Conservation (phyloP, 768 basidiomycete species). For the Cytidiella melzeri region DNA sequence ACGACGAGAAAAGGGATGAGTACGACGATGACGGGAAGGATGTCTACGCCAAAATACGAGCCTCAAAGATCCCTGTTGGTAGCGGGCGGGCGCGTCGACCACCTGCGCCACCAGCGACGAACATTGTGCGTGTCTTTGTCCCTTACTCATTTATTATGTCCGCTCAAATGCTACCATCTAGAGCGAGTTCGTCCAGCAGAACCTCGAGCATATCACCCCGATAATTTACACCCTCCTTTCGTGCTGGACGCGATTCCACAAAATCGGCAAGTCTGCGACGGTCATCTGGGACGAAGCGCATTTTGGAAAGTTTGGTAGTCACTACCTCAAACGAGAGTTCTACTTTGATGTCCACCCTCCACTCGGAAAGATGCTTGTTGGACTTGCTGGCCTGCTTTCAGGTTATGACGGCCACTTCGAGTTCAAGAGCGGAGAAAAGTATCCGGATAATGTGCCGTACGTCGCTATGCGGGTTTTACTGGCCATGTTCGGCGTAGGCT, state of each 20-base stretch:
- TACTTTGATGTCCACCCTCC: conserved; percentile 99
- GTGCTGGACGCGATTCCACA: conserved; percentile 92
- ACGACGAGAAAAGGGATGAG: conserved; percentile 25
- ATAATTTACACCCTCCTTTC: conserved; percentile 87
- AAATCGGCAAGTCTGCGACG: conserved; percentile 77
- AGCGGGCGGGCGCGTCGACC: conserved; percentile 59
- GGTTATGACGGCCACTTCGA: conserved; percentile 92
- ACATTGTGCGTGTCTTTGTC: conserved; percentile 23
- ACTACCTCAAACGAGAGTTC: conserved; percentile 98
- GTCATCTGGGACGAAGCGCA: conserved; percentile 99
- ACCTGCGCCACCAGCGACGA: conserved; percentile 58
- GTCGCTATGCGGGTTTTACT: conserved; percentile 94
- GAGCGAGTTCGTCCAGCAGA: conserved; percentile 76
- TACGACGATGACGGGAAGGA: conserved; percentile 66
- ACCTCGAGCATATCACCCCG: conserved; percentile 72
- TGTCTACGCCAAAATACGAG: conserved; percentile 41
- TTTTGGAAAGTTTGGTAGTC: conserved; percentile 97
- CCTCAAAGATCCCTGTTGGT: conserved; percentile 23
- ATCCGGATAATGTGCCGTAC: conserved; percentile 82
- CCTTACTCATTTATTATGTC: too few relatives aligned
- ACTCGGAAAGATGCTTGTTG: conserved; percentile 98
- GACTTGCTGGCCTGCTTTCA: conserved; percentile 81
- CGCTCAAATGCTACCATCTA: conserved; percentile 29
- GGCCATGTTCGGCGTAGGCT: conserved; percentile 88
- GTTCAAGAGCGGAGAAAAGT: conserved; percentile 86